These are phyloP conservation scores for Aurantiochytrium sp. DNA, from an alignment of 108 stramenopile genomes.

Conservation along the genomic window DNA sequence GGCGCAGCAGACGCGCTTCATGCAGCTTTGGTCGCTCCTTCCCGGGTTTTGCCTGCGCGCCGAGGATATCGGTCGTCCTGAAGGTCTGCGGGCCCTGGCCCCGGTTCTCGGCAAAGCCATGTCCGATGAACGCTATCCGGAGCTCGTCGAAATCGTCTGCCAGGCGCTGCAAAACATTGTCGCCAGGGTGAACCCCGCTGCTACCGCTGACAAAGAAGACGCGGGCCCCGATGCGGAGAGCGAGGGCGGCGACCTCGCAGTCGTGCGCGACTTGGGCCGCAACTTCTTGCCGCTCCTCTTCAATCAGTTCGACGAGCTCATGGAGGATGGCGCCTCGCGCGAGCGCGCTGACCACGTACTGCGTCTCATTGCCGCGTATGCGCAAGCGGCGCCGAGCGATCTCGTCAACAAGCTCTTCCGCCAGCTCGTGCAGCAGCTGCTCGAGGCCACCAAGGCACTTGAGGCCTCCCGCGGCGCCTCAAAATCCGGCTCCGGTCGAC, in stretches of 20 bases:
- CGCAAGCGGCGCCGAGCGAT: neutral
- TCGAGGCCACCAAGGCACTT: neutral
- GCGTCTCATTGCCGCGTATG: neutral
- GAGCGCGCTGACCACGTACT: neutral
- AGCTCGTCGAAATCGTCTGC: neutral
- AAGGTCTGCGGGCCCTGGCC: neutral
- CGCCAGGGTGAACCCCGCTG: neutral
- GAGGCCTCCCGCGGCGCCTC: neutral
- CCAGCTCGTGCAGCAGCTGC: constrained; percentile 4
- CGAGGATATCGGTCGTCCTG: neutral
- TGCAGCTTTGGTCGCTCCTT: constrained; percentile 18
- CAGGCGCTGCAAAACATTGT: neutral
- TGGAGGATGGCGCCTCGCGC: neutral
- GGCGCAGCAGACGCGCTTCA: neutral
- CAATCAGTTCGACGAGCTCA: constrained; percentile 10
- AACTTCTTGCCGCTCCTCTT: constrained; percentile 5
- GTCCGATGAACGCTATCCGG: neutral
- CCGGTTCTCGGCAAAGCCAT: neutral
- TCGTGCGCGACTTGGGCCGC: neutral
- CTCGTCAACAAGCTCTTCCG: constrained; percentile 15
- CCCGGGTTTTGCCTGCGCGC: neutral
- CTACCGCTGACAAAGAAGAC: neutral
- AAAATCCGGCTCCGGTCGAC: neutral
- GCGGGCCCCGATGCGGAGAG: neutral
- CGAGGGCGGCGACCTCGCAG: neutral